Percentiles rank a stretch among this genome's conserved stretches.
Evolutionary conservation across 2,329 filamentous ascomycete species (phyloP).

Genomic region (Hyphodiscus sp.): DNA sequence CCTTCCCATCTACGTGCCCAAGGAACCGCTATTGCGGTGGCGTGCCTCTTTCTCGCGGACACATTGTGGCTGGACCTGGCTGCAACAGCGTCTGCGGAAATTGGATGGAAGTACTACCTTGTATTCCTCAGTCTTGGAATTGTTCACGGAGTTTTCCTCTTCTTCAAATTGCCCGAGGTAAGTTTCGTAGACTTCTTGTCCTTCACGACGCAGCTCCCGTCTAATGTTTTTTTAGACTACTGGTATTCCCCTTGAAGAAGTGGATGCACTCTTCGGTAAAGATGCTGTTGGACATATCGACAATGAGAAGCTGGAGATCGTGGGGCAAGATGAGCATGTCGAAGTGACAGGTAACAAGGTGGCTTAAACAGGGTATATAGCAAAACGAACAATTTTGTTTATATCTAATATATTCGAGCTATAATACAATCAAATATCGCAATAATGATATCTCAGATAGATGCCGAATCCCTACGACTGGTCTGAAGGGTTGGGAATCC

Average conservation of each 20-base stretch:
- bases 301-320: no score
- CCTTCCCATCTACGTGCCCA: slow-evolving; percentile 12
- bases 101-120: slow-evolving; percentile 13
- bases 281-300: not conserved
- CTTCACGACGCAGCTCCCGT: no score
- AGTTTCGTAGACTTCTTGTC: not conserved
- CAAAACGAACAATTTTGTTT: no score
- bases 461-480: no score
- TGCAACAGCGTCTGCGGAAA: slow-evolving; percentile 5
- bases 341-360: no score
- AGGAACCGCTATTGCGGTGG: slow-evolving; percentile 5
- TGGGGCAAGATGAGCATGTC: no score
- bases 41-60: slow-evolving; percentile 6
- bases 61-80: slow-evolving; percentile 9
- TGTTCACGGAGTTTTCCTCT: slow-evolving; percentile 5
- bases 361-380: no score
- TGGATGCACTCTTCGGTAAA: slow-evolving; percentile 3
- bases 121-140: slow-evolving; percentile 9
- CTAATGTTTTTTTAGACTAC: not conserved
- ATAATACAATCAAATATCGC: no score
- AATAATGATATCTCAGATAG: no score
- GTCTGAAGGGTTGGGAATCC: no score
- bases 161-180: slow-evolving; percentile 11
- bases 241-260: slow-evolving; percentile 1
- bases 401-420: no score